Base-by-base conservation (phyloP, 2,329 filamentous ascomycete genomes). In the Pezizomycotina sp. region DNA sequence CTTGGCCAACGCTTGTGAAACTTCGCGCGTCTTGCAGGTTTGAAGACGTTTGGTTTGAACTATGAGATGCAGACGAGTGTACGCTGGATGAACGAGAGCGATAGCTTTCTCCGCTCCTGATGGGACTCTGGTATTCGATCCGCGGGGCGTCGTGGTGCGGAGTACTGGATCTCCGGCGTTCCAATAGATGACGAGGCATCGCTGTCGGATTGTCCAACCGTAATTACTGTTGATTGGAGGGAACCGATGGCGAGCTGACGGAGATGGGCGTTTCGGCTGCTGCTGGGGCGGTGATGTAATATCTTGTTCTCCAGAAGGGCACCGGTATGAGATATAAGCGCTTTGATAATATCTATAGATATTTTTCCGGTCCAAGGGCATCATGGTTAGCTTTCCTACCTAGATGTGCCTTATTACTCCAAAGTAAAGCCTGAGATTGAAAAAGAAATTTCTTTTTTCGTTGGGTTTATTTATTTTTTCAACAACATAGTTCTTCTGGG, bases 281-380 rank as follows among this genome's bases (percentile, higher is more conserved):
- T 79, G 46, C 64, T 80, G 1, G 86, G 84, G 3, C 83, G 73
- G 54, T 92, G 81, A 53, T 82, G 80, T 33, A 76, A 81, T 58
- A 98, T 80, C 55, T 98, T 98, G 65, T 98, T 98, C 36, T 86
- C 82, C 31, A 98, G 82, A 48, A 98, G 93, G 38, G 89, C 83
- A 22, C 89, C 89, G 1, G 86, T 84, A 54, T 98, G 89, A 2
- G 81, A 89, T 51, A 98, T 91, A 28, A 98, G 66, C 0, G 89
- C 86, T 53, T 83, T 80, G 54, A 92, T 81, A 39, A 95, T 79
- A 29, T 92, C 46, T 47, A 27, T 10, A 12, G 3, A 4, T 4
- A 13, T 21, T 7, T 9, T 7, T n/a, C 25, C 4, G 12, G 15
- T 5, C 30, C 5, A 4, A 23, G 8, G 13, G 10, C 26, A 5